A percentile compares a stretch with the other conserved stretches of the same genome.
phyloP scores from a whole-genome alignment of 768 basidiomycete species.

The Terana coerulea region DNA sequence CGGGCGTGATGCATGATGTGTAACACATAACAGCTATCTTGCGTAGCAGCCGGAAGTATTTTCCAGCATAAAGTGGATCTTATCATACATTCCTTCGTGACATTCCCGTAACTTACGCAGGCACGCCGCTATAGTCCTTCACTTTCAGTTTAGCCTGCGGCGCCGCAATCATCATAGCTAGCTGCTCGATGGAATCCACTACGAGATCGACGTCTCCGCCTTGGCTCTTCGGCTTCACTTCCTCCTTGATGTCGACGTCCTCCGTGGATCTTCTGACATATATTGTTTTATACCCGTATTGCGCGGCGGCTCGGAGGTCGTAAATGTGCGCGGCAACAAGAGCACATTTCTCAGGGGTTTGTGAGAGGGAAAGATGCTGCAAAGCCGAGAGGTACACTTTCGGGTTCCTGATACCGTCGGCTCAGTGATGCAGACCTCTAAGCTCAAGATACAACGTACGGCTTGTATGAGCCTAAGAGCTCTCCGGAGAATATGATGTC shows the following conservation, averaged over 20 bases:
- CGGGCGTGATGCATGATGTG: no score
- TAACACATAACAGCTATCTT: no score
- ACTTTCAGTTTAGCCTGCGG: no score
- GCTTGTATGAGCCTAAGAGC: constrained; percentile 60
- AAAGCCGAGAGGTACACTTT: constrained; percentile 47
- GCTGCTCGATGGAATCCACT: constrained; percentile 46
- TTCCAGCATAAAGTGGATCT: no score
- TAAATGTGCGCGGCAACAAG: constrained; percentile 64
- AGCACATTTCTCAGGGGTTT: constrained; percentile 41
- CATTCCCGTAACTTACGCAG: no score
- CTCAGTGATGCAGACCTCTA: not conserved
- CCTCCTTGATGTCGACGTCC: constrained; percentile 28
- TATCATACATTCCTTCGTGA: no score
- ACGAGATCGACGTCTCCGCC: constrained; percentile 60
- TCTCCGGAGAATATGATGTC: constrained; percentile 59
- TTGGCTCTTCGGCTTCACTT: constrained; percentile 41
- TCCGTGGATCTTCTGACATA: constrained; percentile 53
- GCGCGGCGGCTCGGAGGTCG: constrained; percentile 53
- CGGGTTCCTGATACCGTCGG: constrained; percentile 36
- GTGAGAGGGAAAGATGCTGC: constrained; percentile 42
- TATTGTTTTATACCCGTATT: constrained; percentile 52
- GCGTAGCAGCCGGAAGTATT: no score
- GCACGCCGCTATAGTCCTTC: no score
- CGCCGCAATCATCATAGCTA: no score
- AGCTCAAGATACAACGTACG: constrained; percentile 38